These are phyloP conservation scores for Paulownia fortunei DNA, from an alignment of 257 asterid genomes.

Conservation along the genomic window DNA sequence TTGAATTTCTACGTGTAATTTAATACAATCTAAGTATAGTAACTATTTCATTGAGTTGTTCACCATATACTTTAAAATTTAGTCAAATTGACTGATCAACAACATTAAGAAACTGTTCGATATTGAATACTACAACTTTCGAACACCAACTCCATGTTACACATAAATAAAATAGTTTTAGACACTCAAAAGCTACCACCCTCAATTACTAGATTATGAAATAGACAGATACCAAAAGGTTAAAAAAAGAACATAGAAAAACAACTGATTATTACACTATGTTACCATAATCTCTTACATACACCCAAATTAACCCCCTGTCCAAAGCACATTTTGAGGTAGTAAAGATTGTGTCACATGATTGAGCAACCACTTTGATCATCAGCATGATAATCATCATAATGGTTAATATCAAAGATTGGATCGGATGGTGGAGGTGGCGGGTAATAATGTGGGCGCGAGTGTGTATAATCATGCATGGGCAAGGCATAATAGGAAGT, in stretches of 20 bases:
- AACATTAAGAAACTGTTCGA: not conserved
- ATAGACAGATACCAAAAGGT: not conserved
- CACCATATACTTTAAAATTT: too few species aligned
- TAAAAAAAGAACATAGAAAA: conserved; percentile 1
- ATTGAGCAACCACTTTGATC: conserved; percentile 46
- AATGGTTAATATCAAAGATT: conserved; percentile 1
- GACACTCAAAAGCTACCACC: conserved; percentile 17
- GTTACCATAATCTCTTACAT: conserved; percentile 13
- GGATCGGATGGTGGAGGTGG: conserved; percentile 33
- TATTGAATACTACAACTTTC: not conserved
- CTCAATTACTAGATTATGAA: conserved; percentile 1
- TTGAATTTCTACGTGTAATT: not conserved
- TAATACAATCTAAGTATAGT: too few species aligned
- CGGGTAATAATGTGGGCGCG: conserved; percentile 28
- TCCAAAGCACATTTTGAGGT: conserved; percentile 12
- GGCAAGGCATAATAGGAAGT: conserved; percentile 47
- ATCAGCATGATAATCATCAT: conserved; percentile 27
- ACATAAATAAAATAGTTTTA: conserved; percentile 9
- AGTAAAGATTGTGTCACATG: conserved; percentile 35
- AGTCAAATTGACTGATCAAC: not conserved
- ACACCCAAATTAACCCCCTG: not conserved
- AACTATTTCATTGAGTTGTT: not conserved
- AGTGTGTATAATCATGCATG: conserved; percentile 40
- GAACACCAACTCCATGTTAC: conserved; percentile 1
- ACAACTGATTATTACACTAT: conserved; percentile 29